Evolutionary conservation across 1,284 basidiomycete genomes (phyloP).

Genomic region (Athelia psychrophila): DNA sequence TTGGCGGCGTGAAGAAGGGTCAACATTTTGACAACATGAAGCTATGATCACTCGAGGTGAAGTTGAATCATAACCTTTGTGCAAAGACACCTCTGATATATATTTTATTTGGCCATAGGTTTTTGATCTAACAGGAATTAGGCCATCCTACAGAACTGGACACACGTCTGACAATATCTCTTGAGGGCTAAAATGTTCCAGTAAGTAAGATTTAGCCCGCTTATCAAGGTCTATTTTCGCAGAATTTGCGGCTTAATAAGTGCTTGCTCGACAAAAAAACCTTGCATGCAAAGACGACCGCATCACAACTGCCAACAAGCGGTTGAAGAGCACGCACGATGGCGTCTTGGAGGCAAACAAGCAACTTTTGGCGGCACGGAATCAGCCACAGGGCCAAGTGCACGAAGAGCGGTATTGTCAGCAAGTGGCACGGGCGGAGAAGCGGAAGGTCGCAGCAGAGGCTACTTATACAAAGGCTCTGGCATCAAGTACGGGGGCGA

Average conservation of each 20-base stretch:
- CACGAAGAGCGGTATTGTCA: not conserved
- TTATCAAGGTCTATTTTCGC: not conserved
- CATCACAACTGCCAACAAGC: not conserved
- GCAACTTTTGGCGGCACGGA: not conserved
- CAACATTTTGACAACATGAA: slow-evolving; percentile 13
- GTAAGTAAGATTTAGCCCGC: not conserved
- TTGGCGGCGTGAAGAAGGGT: slow-evolving; percentile 16
- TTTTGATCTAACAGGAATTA: not conserved
- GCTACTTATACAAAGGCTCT: not conserved
- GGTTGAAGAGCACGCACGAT: not conserved
- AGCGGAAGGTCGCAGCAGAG: not conserved
- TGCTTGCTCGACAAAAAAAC: not conserved
- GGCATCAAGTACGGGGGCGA: not conserved
- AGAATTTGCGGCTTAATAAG: not conserved
- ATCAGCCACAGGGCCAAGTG: not conserved
- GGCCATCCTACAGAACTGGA: not conserved
- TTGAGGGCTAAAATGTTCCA: not conserved
- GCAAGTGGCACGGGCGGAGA: not conserved
- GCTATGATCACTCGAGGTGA: slow-evolving; percentile 9
- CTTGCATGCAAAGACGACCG: not conserved
- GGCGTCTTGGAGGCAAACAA: not conserved
- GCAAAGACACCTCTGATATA: not conserved
- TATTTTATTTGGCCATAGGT: not conserved
- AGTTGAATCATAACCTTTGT: not conserved
- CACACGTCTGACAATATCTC: not conserved